A percentile compares a stretch with the other conserved stretches of the same genome.
These are phyloP conservation scores for Mucor lusitanicus DNA, from an alignment of 371 early-diverging fungal genomes.

Conservation along the genomic window DNA sequence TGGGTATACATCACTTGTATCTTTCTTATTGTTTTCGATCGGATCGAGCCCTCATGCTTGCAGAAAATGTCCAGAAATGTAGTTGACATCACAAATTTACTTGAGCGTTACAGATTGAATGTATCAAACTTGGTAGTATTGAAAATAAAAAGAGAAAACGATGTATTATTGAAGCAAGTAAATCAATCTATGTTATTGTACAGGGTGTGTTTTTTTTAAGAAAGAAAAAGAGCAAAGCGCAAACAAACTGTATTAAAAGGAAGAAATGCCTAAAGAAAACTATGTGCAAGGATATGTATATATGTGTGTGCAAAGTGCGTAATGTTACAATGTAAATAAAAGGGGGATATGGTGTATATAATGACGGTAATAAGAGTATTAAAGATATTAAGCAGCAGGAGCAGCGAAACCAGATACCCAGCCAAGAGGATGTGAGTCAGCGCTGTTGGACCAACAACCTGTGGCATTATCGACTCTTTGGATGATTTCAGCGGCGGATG, in stretches of 20 bases:
- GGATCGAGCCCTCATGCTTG: no score
- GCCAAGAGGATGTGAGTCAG: neutral
- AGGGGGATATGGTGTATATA: neutral
- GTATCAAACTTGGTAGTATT: neutral
- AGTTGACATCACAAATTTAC: no score
- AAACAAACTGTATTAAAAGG: neutral
- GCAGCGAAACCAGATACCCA: slow-evolving; percentile 30
- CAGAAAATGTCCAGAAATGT: no score
- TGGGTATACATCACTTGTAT: no score
- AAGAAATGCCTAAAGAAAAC: neutral
- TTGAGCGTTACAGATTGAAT: neutral
- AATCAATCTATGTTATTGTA: neutral
- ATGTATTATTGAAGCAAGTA: neutral
- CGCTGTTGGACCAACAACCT: slow-evolving; percentile 6
- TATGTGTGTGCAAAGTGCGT: neutral
- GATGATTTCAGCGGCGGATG: slow-evolving; percentile 12
- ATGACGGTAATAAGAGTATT: neutral
- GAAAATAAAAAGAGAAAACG: neutral
- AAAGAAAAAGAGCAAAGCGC: no score
- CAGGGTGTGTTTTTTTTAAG: neutral
- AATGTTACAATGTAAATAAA: neutral
- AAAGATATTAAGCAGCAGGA: slow-evolving; percentile 22
- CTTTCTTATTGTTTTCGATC: no score
- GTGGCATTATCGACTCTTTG: slow-evolving; percentile 6
- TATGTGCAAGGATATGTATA: neutral